A percentile compares a stretch with the other conserved stretches of the same genome.
Conservation (phyloP, 23 red algal genomes). For the Gracilariopsis chorda region DNA sequence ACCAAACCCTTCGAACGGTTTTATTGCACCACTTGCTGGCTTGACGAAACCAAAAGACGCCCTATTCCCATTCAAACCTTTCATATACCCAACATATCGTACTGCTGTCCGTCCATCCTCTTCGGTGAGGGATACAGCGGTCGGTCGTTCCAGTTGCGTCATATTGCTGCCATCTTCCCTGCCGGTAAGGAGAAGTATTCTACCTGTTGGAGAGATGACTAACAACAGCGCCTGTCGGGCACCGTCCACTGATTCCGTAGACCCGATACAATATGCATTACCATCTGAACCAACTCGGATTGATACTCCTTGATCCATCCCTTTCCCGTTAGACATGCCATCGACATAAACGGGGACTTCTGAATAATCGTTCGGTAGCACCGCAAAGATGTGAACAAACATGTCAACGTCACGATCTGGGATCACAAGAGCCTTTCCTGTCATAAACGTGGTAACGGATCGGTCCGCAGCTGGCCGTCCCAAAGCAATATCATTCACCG, state of each 20-base stretch:
- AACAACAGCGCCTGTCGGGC: background rate
- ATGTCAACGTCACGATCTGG: constrained; percentile 34
- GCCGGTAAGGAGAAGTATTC: background rate
- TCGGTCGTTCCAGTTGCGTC: background rate
- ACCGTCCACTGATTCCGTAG: background rate
- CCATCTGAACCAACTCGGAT: background rate
- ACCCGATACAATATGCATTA: constrained; percentile 18
- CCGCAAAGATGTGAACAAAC: constrained; percentile 28
- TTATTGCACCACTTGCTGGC: background rate
- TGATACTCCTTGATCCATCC: constrained; percentile 21
- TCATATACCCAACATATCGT: constrained; percentile 6
- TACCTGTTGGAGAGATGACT: constrained; percentile 34
- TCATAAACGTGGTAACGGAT: constrained; percentile 22
- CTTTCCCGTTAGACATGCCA: constrained; percentile 18
- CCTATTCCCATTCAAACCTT: background rate
- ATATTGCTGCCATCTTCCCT: background rate
- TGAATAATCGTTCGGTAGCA: background rate
- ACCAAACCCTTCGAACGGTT: constrained; percentile 35
- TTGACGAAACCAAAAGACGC: background rate
- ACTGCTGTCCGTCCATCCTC: background rate
- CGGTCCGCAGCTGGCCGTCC: background rate
- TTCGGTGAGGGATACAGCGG: background rate
- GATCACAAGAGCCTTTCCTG: constrained; percentile 18
- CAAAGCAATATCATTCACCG: constrained; percentile 24
- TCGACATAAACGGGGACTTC: constrained; percentile 41